These are phyloP conservation scores for Anthracocystis setariae DNA, from an alignment of 1,284 basidiomycete genomes.

Conservation along the genomic window DNA sequence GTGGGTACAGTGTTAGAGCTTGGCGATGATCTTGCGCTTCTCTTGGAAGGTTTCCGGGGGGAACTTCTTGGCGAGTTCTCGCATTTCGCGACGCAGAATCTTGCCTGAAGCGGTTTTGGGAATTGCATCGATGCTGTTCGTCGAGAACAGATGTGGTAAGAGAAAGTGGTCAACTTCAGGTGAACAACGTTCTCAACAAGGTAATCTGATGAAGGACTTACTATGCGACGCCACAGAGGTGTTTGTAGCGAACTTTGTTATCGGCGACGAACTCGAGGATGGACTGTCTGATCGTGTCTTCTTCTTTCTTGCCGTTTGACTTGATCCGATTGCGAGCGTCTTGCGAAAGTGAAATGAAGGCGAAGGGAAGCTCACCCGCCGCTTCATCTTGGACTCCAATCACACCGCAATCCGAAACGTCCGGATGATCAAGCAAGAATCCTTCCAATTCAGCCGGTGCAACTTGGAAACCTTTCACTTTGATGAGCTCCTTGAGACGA, in stretches of 20 bases:
- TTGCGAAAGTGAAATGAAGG: conserved; percentile 75
- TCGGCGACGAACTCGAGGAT: conserved; percentile 75
- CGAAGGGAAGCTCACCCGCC: conserved; percentile 80
- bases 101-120: conserved; percentile 58
- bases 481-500: conserved; percentile 66
- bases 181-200: too few relatives aligned
- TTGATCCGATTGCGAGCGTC: conserved; percentile 70
- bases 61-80: conserved; percentile 52
- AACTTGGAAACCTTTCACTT: conserved; percentile 67
- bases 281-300: conserved; percentile 35
- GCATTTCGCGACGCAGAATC: conserved; percentile 53
- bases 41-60: conserved; percentile 27
- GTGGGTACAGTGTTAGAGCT: conserved; percentile 26
- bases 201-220: too few relatives aligned
- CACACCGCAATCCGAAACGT: conserved; percentile 78
- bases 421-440: conserved; percentile 77
- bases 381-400: conserved; percentile 81
- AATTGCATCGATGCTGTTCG: conserved; percentile 46
- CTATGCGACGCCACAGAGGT: conserved; percentile 72
- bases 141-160: too few relatives aligned
- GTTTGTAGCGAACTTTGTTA: conserved; percentile 78
- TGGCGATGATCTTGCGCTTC: conserved; percentile 29
- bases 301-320: conserved; percentile 68
- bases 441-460: conserved; percentile 74
- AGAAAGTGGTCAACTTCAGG: too few relatives aligned